Conservation (phyloP, 225 moss, liverwort and hornwort genomes). For the Physcomitrium patens region DNA sequence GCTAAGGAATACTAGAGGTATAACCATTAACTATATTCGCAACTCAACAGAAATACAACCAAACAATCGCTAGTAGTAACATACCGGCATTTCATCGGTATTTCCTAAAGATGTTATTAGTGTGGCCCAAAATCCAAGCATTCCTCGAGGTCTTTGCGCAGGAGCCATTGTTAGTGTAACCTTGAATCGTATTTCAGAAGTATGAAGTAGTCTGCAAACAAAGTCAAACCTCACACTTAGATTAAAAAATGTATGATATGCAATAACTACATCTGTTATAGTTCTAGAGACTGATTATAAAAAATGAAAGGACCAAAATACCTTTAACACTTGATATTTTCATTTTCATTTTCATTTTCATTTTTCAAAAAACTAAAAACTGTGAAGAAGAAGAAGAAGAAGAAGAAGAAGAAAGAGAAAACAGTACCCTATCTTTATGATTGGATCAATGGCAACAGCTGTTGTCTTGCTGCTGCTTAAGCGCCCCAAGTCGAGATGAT, state of each 20-base stretch:
- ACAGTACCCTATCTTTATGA: constrained; percentile 82
- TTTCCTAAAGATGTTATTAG: constrained; percentile 95
- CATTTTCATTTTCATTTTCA: constrained; percentile 14
- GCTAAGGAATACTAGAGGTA: not conserved
- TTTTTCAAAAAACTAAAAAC: constrained; percentile 11
- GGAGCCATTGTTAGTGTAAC: constrained; percentile 96
- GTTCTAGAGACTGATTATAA: not conserved
- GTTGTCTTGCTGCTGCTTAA: constrained; percentile 90
- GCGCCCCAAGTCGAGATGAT: constrained; percentile 72
- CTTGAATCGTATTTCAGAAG: constrained; percentile 92
- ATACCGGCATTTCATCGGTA: constrained; percentile 98
- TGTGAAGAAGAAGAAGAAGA: constrained; percentile 1
- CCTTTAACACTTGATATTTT: constrained; percentile 11
- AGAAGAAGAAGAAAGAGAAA: constrained; percentile 2
- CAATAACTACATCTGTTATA: constrained; percentile 7
- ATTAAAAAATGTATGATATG: not conserved
- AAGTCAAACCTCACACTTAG: not conserved
- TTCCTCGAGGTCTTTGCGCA: constrained; percentile 95
- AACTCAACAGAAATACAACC: constrained; percentile 13
- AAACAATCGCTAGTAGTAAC: constrained; percentile 23
- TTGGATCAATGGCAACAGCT: constrained; percentile 95
- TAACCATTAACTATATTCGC: constrained; percentile 19
- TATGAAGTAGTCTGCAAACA: constrained; percentile 77
- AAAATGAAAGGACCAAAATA: not conserved
- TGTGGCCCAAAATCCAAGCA: constrained; percentile 97